A percentile compares a stretch with the other conserved stretches of the same genome.
Evolutionary conservation across 208 protist genomes (phyloP).

Genomic region (Dictyostelium gargantuum): DNA sequence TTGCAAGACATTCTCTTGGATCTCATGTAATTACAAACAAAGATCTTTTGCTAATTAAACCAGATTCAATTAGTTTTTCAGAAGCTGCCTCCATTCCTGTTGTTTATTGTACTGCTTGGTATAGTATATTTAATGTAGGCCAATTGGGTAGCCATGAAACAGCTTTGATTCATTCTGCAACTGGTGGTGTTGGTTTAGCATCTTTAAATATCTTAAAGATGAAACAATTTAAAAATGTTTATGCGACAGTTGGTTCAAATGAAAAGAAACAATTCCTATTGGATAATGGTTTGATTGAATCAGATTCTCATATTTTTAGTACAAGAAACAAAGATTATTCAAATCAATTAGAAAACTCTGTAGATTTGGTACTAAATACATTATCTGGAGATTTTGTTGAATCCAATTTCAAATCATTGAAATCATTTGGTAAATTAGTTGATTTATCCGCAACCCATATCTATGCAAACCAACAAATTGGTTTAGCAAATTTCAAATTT

Average conservation of each 20-base stretch:
- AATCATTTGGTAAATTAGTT: slow-evolving; percentile 77
- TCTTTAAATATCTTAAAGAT: slow-evolving; percentile 48
- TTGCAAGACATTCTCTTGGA: slow-evolving; percentile 68
- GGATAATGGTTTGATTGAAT: neutral
- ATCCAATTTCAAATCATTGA: slow-evolving; percentile 62
- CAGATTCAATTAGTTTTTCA: slow-evolving; percentile 64
- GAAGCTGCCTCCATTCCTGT: slow-evolving; percentile 79
- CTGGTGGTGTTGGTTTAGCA: slow-evolving; percentile 80
- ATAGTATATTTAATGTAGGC: slow-evolving; percentile 15
- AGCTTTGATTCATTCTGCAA: slow-evolving; percentile 78
- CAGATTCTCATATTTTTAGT: neutral
- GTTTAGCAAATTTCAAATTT: slow-evolving; percentile 72
- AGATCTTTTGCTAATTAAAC: slow-evolving; percentile 62
- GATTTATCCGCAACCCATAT: slow-evolving; percentile 84
- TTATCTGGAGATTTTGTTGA: slow-evolving; percentile 75
- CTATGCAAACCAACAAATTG: slow-evolving; percentile 74
- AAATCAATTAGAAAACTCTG: neutral
- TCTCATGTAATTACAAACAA: slow-evolving; percentile 30
- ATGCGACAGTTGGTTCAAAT: slow-evolving; percentile 51
- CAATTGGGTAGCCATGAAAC: slow-evolving; percentile 56
- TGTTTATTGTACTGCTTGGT: slow-evolving; percentile 70
- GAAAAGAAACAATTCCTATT: slow-evolving; percentile 69
- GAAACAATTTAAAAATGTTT: neutral
- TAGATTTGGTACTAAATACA: slow-evolving; percentile 82
- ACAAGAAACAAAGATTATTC: slow-evolving; percentile 48